These are phyloP conservation scores for Limnomonas spitsbergensis DNA, from an alignment of 139 green algal species.

Conservation along the genomic window DNA sequence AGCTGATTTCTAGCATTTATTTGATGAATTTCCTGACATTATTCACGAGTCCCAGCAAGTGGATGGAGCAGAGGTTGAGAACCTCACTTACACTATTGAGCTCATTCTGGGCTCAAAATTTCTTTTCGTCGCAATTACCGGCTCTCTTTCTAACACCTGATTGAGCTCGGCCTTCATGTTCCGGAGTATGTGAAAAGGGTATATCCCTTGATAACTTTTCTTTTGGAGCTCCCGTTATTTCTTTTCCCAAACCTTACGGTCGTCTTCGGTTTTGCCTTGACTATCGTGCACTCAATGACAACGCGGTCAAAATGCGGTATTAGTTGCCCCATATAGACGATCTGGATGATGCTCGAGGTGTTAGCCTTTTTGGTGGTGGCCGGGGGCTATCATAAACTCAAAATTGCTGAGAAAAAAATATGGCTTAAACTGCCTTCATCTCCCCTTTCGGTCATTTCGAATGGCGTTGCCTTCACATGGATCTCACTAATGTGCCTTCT, in stretches of 20 bases:
- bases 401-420: too few species aligned
- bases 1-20: too few species aligned
- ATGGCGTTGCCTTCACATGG: too few species aligned
- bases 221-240: constrained; percentile 40
- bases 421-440: too few species aligned
- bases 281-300: constrained; percentile 30
- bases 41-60: not conserved
- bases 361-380: too few species aligned
- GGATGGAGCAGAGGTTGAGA: constrained; percentile 1
- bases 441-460: too few species aligned
- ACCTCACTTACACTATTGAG: not conserved
- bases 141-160: not conserved
- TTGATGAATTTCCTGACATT: too few species aligned
- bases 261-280: constrained; percentile 49
- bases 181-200: not conserved
- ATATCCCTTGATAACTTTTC: constrained; percentile 16
- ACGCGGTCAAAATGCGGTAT: constrained; percentile 25
- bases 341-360: constrained; percentile 91
- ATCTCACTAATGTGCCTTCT: too few species aligned
- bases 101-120: not conserved
- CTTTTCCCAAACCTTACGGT: constrained; percentile 54
- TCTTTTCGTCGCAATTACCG: not conserved
- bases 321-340: constrained; percentile 46
- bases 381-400: too few species aligned
- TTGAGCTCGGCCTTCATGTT: not conserved